A percentile compares a stretch with the other conserved stretches of the same genome.
Evolutionary conservation across 2,329 filamentous ascomycete species (phyloP).

Genomic region (Claviceps pazoutovae): DNA sequence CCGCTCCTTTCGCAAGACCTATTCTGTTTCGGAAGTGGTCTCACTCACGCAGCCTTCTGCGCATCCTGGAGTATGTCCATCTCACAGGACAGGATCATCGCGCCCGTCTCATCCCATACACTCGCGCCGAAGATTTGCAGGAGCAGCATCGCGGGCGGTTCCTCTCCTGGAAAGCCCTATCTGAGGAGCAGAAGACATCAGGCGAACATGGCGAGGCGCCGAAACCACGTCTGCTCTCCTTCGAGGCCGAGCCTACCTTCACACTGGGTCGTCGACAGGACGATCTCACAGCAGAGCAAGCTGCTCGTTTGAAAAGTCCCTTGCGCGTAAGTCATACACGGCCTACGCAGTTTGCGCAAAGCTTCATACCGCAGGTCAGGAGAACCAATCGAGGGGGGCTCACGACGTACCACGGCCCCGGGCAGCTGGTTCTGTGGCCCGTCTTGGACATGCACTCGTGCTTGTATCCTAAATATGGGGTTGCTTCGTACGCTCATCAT

Average conservation of each 20-base stretch:
- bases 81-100: constrained; percentile 11
- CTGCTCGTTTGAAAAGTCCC: constrained; percentile 27
- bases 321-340: constrained; percentile 18
- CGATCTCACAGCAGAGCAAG: constrained; percentile 31
- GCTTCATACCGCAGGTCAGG: constrained; percentile 43
- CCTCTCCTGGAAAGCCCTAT: constrained; percentile 21
- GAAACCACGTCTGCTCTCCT: constrained; percentile 60
- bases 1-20: background rate
- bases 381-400: constrained; percentile 74
- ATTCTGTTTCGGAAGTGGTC: background rate
- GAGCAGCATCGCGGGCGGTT: constrained; percentile 20
- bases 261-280: constrained; percentile 76
- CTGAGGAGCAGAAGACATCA: constrained; percentile 7
- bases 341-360: constrained; percentile 13
- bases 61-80: constrained; percentile 18
- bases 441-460: constrained; percentile 62
- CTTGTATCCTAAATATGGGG: constrained; percentile 44
- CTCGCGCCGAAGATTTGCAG: constrained; percentile 18
- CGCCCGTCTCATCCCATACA: constrained; percentile 17
- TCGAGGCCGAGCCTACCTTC: constrained; percentile 71
- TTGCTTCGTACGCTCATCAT: constrained; percentile 62
- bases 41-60: background rate
- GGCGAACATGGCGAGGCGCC: constrained; percentile 21
- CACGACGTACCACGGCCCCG: constrained; percentile 89
- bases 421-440: constrained; percentile 86